Evolutionary conservation across 495 filamentous ascomycete genomes (phyloP).

Genomic region (Tirmania nivea): DNA sequence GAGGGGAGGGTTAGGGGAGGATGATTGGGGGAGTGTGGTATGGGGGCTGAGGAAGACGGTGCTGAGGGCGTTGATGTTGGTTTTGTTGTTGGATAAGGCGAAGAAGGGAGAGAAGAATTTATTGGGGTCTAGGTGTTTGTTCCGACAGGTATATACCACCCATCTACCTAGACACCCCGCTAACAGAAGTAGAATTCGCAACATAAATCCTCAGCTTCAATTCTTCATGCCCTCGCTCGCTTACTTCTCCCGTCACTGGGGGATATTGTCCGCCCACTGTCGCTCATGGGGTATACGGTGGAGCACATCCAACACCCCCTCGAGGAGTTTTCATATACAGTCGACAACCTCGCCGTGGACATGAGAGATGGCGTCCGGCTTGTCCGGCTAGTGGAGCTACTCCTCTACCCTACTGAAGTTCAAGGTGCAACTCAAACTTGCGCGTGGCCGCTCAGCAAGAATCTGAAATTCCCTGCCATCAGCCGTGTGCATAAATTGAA

Average conservation of each 20-base stretch:
- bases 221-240: slow-evolving; percentile 31
- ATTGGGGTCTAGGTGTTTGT: slow-evolving; percentile 15
- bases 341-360: slow-evolving; percentile 41
- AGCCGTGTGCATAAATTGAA: slow-evolving; percentile 36
- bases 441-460: slow-evolving; percentile 30
- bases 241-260: slow-evolving; percentile 39
- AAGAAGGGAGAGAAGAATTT: slow-evolving; percentile 19
- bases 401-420: slow-evolving; percentile 26
- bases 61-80: slow-evolving; percentile 38
- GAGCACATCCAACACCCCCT: slow-evolving; percentile 33
- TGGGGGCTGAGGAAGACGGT: slow-evolving; percentile 34
- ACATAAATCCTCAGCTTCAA: slow-evolving; percentile 33
- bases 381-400: slow-evolving; percentile 36
- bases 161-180: no score
- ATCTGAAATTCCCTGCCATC: slow-evolving; percentile 37
- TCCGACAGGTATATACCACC: slow-evolving; percentile 15
- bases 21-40: slow-evolving; percentile 22
- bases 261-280: slow-evolving; percentile 32
- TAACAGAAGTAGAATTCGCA: slow-evolving; percentile 7
- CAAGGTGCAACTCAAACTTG: slow-evolving; percentile 9
- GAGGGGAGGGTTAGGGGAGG: slow-evolving; percentile 8
- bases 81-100: slow-evolving; percentile 36
- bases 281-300: slow-evolving; percentile 36
- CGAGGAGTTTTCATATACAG: slow-evolving; percentile 35
- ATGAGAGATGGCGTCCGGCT: slow-evolving; percentile 41